phyloP scores from a whole-genome alignment of 352 stramenopile species.

The Phytophthora fragariaefolia region DNA sequence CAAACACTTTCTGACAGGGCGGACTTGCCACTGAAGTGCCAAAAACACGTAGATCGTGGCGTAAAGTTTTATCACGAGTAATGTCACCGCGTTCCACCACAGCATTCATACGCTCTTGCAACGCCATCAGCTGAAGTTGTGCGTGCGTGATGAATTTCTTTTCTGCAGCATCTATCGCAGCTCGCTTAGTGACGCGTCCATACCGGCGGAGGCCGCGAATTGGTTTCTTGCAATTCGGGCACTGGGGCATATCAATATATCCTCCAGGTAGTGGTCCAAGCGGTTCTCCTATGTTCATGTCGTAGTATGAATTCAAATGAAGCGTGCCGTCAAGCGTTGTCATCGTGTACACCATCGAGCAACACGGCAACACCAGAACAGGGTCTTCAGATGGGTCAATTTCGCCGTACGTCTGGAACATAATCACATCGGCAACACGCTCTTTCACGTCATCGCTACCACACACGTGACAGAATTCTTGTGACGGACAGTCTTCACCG shows the following conservation, averaged over 20 bases:
- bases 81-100: slow-evolving; percentile 21
- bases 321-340: slow-evolving; percentile 78
- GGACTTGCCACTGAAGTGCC: slow-evolving; percentile 26
- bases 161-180: slow-evolving; percentile 48
- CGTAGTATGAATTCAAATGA: slow-evolving; percentile 41
- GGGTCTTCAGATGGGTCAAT: slow-evolving; percentile 70
- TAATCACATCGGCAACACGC: slow-evolving; percentile 67
- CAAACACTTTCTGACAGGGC: slow-evolving; percentile 42
- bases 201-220: slow-evolving; percentile 55
- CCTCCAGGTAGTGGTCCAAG: slow-evolving; percentile 29
- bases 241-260: slow-evolving; percentile 44
- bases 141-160: slow-evolving; percentile 53
- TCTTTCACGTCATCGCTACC: slow-evolving; percentile 40
- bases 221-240: slow-evolving; percentile 52
- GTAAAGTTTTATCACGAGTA: slow-evolving; percentile 23
- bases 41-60: slow-evolving; percentile 32
- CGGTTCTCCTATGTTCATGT: slow-evolving; percentile 25
- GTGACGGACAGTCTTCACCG: slow-evolving; percentile 71
- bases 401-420: slow-evolving; percentile 62
- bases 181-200: slow-evolving; percentile 49
- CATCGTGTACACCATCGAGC: slow-evolving; percentile 69
- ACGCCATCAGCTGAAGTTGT: slow-evolving; percentile 18
- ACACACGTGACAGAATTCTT: slow-evolving; percentile 66
- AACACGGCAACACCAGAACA: slow-evolving; percentile 73
- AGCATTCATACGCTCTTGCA: slow-evolving; percentile 38